Conservation (phyloP, 257 asterid species). For the Buddleja alternifolia region DNA sequence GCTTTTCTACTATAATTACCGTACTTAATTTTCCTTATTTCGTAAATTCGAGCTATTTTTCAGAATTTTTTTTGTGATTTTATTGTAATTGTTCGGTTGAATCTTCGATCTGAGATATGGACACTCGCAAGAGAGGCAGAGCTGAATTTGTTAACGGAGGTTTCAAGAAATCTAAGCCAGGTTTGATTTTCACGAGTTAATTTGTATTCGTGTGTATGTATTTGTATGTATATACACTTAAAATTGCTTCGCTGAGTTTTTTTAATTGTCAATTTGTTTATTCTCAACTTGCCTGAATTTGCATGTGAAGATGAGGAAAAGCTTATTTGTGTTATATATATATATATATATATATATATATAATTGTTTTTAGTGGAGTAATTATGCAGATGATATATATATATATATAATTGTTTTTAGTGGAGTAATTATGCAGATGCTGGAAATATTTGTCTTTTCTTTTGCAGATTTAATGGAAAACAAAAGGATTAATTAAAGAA, state of each 20-base stretch:
- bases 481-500: neutral
- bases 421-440: neutral
- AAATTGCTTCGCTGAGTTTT: neutral
- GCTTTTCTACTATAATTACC: neutral
- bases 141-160: slow-evolving; percentile 57
- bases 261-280: neutral
- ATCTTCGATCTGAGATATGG: slow-evolving; percentile 47
- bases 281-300: slow-evolving; percentile 12
- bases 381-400: too few species aligned
- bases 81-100: slow-evolving; percentile 16
- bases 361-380: too few species aligned
- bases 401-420: too few species aligned
- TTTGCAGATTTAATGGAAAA: neutral
- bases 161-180: slow-evolving; percentile 73
- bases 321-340: neutral
- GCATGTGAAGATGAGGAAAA: slow-evolving; percentile 12
- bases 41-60: slow-evolving; percentile 4
- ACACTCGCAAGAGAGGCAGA: slow-evolving; percentile 56
- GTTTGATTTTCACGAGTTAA: slow-evolving; percentile 33
- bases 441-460: neutral
- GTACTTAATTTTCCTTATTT: neutral
- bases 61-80: slow-evolving; percentile 9
- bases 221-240: neutral
- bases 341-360: too few species aligned
- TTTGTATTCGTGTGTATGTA: slow-evolving; percentile 4